Percentiles rank a stretch among this genome's conserved stretches.
These are phyloP conservation scores for Pythium dissimile DNA, from an alignment of 352 stramenopile species.

Conservation along the genomic window DNA sequence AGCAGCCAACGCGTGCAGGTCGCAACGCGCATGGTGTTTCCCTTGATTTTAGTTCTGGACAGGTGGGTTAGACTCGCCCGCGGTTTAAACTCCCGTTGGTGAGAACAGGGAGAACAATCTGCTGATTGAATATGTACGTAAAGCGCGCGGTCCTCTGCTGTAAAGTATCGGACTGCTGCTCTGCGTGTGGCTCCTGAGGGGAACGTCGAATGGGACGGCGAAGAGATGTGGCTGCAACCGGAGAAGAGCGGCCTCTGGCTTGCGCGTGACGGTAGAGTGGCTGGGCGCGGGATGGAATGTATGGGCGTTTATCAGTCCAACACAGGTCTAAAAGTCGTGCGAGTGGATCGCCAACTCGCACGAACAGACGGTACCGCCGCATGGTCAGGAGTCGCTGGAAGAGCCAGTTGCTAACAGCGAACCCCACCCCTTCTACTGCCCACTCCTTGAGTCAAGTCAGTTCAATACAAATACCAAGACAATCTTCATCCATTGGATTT, in stretches of 20 bases:
- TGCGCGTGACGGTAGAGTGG: no score
- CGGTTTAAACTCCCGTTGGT: not conserved
- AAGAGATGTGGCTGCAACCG: no score
- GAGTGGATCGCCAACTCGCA: not conserved
- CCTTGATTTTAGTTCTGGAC: not conserved
- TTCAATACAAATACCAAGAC: no score
- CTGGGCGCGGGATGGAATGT: not conserved
- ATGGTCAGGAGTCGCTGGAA: no score
- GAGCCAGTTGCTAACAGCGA: no score
- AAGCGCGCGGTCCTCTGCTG: slow-evolving; percentile 4
- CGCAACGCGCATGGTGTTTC: slow-evolving; percentile 14
- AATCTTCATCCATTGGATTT: no score
- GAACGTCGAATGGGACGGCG: slow-evolving; percentile 2
- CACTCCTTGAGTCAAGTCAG: no score
- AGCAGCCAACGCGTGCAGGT: slow-evolving; percentile 11
- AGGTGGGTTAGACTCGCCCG: not conserved
- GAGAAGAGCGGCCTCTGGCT: not conserved
- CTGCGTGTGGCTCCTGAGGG: slow-evolving; percentile 1
- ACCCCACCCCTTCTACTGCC: no score
- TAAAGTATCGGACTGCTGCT: not conserved
- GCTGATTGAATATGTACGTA: not conserved
- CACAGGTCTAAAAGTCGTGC: no score
- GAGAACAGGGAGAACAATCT: not conserved
- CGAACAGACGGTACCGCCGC: not conserved
- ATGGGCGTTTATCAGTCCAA: not conserved